A percentile compares a stretch with the other conserved stretches of the same genome.
phyloP scores from a whole-genome alignment of 345 rosid species.

The Adansonia digitata region DNA sequence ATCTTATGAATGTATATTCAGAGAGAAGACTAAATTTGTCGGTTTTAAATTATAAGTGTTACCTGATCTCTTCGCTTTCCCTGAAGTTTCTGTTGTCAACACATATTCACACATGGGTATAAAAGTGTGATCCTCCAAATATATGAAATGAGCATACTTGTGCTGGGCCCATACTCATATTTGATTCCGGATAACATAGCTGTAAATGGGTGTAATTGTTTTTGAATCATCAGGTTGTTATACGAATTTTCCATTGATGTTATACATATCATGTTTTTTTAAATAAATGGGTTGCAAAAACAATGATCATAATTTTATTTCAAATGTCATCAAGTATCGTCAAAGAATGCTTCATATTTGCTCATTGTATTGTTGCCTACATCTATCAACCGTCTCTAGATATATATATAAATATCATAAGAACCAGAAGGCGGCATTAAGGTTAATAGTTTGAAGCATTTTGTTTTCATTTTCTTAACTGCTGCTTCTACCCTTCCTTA shows the following conservation, averaged over 20 bases:
- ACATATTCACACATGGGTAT: background rate
- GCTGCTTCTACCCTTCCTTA: slow-evolving; percentile 11
- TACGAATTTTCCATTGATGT: background rate
- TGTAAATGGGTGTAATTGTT: too few species aligned
- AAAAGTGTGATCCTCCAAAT: background rate
- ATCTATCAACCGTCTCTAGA: background rate
- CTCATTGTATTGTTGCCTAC: background rate
- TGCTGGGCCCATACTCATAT: background rate
- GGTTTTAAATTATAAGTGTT: background rate
- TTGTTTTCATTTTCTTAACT: slow-evolving; percentile 2
- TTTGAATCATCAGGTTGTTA: background rate
- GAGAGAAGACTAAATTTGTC: background rate
- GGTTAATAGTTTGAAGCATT: background rate
- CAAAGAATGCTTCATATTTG: background rate
- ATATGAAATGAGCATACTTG: background rate
- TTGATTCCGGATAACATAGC: background rate
- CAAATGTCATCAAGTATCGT: background rate
- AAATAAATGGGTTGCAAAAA: background rate
- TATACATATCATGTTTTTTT: background rate
- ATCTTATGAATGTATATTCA: background rate
- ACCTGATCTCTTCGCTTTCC: background rate
- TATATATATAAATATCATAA: background rate
- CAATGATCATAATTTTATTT: background rate
- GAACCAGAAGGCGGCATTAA: background rate
- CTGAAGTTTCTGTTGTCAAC: background rate